Evolutionary conservation across 768 basidiomycete species (phyloP), one percentile per base, ranked within the genome.

Genomic region (Termitomyces bulborhizus): DNA sequence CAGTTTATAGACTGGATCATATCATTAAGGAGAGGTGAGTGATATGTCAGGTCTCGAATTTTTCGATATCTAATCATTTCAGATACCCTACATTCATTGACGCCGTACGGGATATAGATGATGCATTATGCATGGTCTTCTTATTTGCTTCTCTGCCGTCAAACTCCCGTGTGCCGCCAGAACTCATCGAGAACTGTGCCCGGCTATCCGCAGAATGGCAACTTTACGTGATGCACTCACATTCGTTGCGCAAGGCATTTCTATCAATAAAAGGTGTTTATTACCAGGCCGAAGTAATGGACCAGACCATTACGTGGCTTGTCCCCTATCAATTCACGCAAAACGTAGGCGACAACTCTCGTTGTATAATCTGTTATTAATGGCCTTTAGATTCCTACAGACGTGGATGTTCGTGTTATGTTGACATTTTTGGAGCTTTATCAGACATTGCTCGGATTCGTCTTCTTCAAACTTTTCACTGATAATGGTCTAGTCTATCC

Each of bases 301-400:
- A 91, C 58, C 90, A 98, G 71, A 85, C 80, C 31, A 81, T 98
- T 44, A 95, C 88, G 37, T 99, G 97, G 97, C 83, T 98, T 31
- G 90, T 97, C 18, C 95, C 96, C 1, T 98, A 97, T 69, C 91
- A 92, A 65, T 99, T 99, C 71, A 95, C 94, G 1, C 97, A 99
- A 73, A 86, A 80, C 61, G 94, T 97, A 64, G 53, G 83, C 70
- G 52, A 51, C n/a, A 40, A 31, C n/a, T 24, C 26, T 24, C 41
- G 21, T 8, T 39, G 11, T 32, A 1, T 57, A 53, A 58, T 57
- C 47, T 59, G 40, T 16, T 47, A 32, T 53, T 50, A 45, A 57
- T 32, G 9, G 31, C 27, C 32, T 24, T 40, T 57, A 98, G 93
- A 85, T 98, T 58, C 97, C 97, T 6, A 70, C 85, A 36, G 96